A percentile compares a stretch with the other conserved stretches of the same genome.
Conservation (phyloP, 139 green algal species). For the Tetratostichococcus sp. region DNA sequence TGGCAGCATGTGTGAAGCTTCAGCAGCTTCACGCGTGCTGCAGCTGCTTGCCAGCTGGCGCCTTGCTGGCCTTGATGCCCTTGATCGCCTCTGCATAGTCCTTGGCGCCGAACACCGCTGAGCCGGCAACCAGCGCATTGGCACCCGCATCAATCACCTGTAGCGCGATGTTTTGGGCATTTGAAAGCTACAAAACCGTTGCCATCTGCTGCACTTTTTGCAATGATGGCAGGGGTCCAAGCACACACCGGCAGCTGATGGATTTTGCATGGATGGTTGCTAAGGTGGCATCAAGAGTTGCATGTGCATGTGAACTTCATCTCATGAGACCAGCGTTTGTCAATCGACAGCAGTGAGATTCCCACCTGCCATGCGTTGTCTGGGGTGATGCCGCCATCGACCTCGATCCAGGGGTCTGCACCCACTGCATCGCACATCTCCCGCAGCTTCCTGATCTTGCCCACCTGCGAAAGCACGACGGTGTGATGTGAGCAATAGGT, state of each 20-base stretch:
- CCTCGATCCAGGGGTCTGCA: slow-evolving; percentile 98
- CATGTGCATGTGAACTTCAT: too few relatives aligned
- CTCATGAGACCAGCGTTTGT: too few relatives aligned
- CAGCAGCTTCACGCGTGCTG: not conserved
- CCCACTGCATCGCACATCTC: slow-evolving; percentile 86
- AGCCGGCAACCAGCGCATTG: slow-evolving; percentile 95
- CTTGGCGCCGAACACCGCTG: slow-evolving; percentile 72
- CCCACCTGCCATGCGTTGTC: slow-evolving; percentile 88
- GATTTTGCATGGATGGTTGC: too few relatives aligned
- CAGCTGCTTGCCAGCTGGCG: slow-evolving; percentile 2
- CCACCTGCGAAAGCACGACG: slow-evolving; percentile 35
- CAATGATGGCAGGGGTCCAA: too few relatives aligned
- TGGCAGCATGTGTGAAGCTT: not conserved
- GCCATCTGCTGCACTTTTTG: too few relatives aligned
- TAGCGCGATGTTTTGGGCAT: too few relatives aligned
- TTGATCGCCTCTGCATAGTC: slow-evolving; percentile 71
- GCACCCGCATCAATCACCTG: slow-evolving; percentile 90
- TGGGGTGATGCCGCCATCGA: slow-evolving; percentile 92
- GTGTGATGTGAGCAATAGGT: too few relatives aligned
- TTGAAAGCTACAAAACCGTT: too few relatives aligned
- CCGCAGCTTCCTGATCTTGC: slow-evolving; percentile 88
- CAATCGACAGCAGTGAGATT: too few relatives aligned
- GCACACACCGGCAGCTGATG: too few relatives aligned
- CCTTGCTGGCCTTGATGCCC: slow-evolving; percentile 66
- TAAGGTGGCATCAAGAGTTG: too few relatives aligned